phyloP scores from a whole-genome alignment of 2,329 filamentous ascomycete species.

The Fusarium graminum region DNA sequence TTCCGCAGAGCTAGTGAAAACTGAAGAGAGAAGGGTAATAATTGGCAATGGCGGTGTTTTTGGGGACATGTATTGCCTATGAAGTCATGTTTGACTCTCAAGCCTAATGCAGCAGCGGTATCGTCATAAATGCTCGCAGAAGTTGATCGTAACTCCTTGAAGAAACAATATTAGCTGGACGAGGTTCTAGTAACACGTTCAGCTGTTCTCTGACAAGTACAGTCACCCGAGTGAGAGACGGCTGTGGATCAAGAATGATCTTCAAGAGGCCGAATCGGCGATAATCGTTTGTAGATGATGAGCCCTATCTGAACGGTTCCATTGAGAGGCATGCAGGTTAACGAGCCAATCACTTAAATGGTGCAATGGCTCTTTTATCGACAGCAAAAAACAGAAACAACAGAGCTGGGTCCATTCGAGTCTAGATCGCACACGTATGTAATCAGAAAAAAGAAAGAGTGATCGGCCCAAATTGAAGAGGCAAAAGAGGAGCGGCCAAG shows the following conservation, averaged over 20 bases:
- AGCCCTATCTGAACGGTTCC: constrained; percentile 35
- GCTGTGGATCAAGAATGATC: constrained; percentile 10
- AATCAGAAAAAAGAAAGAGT: constrained; percentile 23
- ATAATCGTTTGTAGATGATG: constrained; percentile 16
- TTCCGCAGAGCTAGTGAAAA: constrained; percentile 5
- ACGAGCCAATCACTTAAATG: constrained; percentile 38
- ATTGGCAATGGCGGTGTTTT: constrained; percentile 24
- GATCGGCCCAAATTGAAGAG: constrained; percentile 22
- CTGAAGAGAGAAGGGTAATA: constrained; percentile 21
- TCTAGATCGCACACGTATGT: constrained; percentile 44
- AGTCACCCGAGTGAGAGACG: constrained; percentile 29
- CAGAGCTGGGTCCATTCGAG: constrained; percentile 33
- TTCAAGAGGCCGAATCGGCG: constrained; percentile 4
- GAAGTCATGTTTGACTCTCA: constrained; percentile 4
- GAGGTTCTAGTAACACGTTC: background rate
- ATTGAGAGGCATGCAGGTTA: constrained; percentile 10
- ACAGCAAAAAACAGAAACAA: constrained; percentile 26
- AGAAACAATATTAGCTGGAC: too few species aligned
- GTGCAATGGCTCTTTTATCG: constrained; percentile 19
- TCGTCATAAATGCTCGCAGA: background rate
- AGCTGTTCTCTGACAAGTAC: background rate
- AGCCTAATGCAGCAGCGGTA: background rate
- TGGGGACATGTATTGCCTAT: constrained; percentile 27
- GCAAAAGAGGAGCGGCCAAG: constrained; percentile 30
- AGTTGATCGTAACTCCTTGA: background rate